These are phyloP conservation scores for Chloris gayana DNA, from an alignment of 176 grass and related monocot species.

Conservation along the genomic window DNA sequence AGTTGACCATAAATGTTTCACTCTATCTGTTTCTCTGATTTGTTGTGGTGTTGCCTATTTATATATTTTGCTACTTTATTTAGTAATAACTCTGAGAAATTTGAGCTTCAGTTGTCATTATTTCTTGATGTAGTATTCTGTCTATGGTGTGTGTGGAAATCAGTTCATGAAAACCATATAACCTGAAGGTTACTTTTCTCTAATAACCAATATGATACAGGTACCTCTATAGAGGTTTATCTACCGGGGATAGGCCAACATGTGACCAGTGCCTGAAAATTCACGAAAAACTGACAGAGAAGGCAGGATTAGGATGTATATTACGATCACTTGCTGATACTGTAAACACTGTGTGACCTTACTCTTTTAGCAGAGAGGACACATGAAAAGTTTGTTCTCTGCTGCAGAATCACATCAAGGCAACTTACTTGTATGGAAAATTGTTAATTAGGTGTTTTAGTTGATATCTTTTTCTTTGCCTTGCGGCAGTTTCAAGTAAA, in stretches of 20 bases:
- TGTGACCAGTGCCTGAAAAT: conserved; percentile 98
- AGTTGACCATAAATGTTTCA: neutral
- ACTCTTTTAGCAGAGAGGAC: neutral
- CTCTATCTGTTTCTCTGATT: neutral
- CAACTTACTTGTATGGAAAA: conserved; percentile 5
- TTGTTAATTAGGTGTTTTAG: neutral
- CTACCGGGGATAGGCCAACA: conserved; percentile 85
- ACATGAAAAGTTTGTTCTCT: neutral
- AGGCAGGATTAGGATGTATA: conserved; percentile 85
- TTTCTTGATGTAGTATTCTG: neutral
- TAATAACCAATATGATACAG: conserved; percentile 8
- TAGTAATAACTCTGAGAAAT: neutral
- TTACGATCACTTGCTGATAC: conserved; percentile 70
- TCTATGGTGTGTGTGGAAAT: neutral
- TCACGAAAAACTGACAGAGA: conserved; percentile 89
- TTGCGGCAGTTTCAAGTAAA: conserved; percentile 2
- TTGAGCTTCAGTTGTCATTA: neutral
- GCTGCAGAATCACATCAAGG: neutral
- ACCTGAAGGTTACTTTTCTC: conserved; percentile 15
- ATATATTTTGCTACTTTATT: neutral
- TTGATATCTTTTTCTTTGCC: neutral
- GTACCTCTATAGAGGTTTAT: conserved; percentile 55
- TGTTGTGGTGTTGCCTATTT: conserved; percentile 3
- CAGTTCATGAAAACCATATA: neutral
- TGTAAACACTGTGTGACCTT: conserved; percentile 69